A percentile compares a stretch with the other conserved stretches of the same genome.
Evolutionary conservation across 805 yeast genomes (phyloP).

Genomic region (Lipomyces japonicus): DNA sequence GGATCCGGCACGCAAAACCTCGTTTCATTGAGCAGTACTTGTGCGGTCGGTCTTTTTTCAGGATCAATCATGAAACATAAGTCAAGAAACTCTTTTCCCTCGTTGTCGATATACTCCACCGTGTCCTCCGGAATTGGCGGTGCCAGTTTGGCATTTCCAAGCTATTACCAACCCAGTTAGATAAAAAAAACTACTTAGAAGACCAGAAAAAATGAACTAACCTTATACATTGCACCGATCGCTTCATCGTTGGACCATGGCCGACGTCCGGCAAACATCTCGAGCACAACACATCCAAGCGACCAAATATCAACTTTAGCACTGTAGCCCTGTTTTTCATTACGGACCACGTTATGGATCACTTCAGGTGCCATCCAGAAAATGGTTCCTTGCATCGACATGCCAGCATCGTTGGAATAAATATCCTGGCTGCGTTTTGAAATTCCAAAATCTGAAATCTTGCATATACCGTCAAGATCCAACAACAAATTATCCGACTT

Average conservation of each 20-base stretch:
- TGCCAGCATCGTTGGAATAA: constrained; percentile 84
- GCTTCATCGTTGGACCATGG: constrained; percentile 98
- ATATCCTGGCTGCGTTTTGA: constrained; percentile 74
- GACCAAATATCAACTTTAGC: constrained; percentile 99
- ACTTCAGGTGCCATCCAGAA: constrained; percentile 99
- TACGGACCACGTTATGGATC: constrained; percentile 72
- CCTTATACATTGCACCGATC: constrained; percentile 87
- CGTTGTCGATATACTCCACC: constrained; percentile 53
- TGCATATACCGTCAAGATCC: constrained; percentile 89
- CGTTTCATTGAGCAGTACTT: constrained; percentile 46
- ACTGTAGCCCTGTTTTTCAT: constrained; percentile 83
- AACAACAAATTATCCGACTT: constrained; percentile 88
- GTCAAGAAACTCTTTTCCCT: constrained; percentile 68
- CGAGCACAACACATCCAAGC: constrained; percentile 91
- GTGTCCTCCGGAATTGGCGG: constrained; percentile 97
- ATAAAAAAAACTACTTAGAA: too few relatives aligned
- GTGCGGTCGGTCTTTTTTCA: constrained; percentile 83
- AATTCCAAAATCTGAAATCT: constrained; percentile 95
- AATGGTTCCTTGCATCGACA: constrained; percentile 98
- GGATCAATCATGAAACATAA: constrained; percentile 77
- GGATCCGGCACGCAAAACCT: constrained; percentile 34
- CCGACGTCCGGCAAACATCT: constrained; percentile 95
- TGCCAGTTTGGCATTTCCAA: constrained; percentile 78
- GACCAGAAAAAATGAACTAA: constrained; percentile 23
- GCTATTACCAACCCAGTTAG: constrained; percentile 33